phyloP scores from a whole-genome alignment of 208 protist genomes.

The Crithidia sp. region DNA sequence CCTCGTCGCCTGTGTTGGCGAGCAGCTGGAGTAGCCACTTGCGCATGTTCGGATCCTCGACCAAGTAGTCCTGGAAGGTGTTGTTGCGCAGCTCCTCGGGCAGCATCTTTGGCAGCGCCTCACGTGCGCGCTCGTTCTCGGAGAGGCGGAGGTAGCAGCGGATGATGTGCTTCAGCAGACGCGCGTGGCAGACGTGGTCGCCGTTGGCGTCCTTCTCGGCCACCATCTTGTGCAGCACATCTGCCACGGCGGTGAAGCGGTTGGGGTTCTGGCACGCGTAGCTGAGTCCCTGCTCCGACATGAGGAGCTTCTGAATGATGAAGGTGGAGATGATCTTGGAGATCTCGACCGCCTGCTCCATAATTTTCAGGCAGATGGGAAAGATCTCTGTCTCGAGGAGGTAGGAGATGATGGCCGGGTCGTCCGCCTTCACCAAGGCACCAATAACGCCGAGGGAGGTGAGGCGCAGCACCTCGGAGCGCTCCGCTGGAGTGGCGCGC shows the following conservation, averaged over 20 bases:
- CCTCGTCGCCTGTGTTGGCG: slow-evolving; percentile 83
- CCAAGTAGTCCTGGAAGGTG: slow-evolving; percentile 76
- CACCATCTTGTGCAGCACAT: slow-evolving; percentile 97
- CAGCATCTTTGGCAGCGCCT: slow-evolving; percentile 75
- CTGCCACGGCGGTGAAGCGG: slow-evolving; percentile 95
- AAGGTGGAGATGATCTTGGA: slow-evolving; percentile 99
- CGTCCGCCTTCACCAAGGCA: slow-evolving; percentile 96
- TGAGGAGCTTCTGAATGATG: slow-evolving; percentile 99
- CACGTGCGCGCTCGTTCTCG: slow-evolving; percentile 92
- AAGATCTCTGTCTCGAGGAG: slow-evolving; percentile 99
- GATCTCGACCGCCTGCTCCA: slow-evolving; percentile 97
- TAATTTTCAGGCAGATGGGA: slow-evolving; percentile 99
- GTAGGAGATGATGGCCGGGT: slow-evolving; percentile 95
- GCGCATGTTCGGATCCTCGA: slow-evolving; percentile 72
- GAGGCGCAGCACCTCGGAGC: slow-evolving; percentile 97
- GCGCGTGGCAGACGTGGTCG: slow-evolving; percentile 74
- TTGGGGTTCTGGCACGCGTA: slow-evolving; percentile 98
- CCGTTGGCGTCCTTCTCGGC: slow-evolving; percentile 71
- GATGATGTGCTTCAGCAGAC: slow-evolving; percentile 98
- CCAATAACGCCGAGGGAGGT: slow-evolving; percentile 99
- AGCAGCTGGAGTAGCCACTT: slow-evolving; percentile 85
- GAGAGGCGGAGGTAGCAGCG: slow-evolving; percentile 98
- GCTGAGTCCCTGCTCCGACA: slow-evolving; percentile 96
- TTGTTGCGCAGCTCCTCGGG: slow-evolving; percentile 87
- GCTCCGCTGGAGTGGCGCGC: slow-evolving; percentile 94